Evolutionary conservation across 345 rosid genomes (phyloP).

Genomic region (Eucalyptus melliodora): DNA sequence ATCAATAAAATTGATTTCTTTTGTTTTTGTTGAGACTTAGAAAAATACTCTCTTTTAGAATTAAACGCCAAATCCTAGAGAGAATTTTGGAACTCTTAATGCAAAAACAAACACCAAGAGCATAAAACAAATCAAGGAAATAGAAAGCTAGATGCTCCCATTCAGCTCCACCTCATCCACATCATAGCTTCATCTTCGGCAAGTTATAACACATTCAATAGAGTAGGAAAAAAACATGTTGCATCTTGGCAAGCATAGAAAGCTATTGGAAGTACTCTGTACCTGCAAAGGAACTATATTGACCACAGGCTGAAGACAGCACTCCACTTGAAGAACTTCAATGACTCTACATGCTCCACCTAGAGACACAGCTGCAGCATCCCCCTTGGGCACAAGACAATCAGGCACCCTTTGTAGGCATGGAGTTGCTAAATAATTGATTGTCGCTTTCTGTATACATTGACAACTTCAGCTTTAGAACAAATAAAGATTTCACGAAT

Average conservation of each 20-base stretch:
- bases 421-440: no score
- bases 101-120: background rate
- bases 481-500: no score
- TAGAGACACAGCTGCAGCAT: constrained; percentile 25
- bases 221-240: background rate
- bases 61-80: background rate
- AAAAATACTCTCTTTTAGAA: no score
- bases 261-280: no score
- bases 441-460: rapidly evolving
- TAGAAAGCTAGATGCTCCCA: background rate
- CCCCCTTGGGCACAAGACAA: background rate
- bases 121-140: background rate
- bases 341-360: no score
- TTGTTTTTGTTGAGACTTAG: background rate
- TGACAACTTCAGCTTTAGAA: no score
- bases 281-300: no score
- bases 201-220: background rate
- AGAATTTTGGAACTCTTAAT: no score
- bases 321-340: no score
- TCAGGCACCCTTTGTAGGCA: rapidly evolving
- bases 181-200: background rate
- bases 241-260: background rate
- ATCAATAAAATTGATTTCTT: background rate
- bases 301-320: no score
- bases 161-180: background rate